These are phyloP conservation scores for Sclerotinia trifoliorum DNA, from an alignment of 2,329 filamentous ascomycete genomes.

Conservation along the genomic window DNA sequence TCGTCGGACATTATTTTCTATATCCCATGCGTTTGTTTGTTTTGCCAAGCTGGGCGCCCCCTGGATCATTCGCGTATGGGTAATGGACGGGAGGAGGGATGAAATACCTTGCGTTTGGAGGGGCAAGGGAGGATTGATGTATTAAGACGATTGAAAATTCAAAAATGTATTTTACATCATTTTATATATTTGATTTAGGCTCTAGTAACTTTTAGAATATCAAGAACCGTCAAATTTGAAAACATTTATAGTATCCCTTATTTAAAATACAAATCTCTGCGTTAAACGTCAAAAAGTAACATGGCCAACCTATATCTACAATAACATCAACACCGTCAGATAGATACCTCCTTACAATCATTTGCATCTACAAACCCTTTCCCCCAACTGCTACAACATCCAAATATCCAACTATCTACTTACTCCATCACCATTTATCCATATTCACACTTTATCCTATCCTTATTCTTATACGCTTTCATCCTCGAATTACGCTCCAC, in stretches of 20 bases:
- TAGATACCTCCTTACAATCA: background rate
- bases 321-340: background rate
- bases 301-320: background rate
- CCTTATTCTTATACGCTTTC: too few relatives aligned
- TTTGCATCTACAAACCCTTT: background rate
- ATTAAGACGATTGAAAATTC: background rate
- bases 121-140: background rate
- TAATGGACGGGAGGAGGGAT: background rate
- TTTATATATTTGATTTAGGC: background rate
- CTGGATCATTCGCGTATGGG: constrained; percentile 11
- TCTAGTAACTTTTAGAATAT: background rate
- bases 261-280: background rate
- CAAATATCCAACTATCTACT: too few relatives aligned
- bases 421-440: too few relatives aligned
- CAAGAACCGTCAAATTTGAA: background rate
- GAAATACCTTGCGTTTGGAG: background rate
- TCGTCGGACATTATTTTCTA: background rate
- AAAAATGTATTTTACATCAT: too few relatives aligned
- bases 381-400: too few relatives aligned
- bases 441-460: too few relatives aligned
- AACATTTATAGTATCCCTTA: too few relatives aligned
- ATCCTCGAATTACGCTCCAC: too few relatives aligned
- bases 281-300: background rate
- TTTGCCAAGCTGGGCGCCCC: background rate
- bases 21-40: constrained; percentile 5